Evolutionary conservation across 441 rosid species (phyloP), one percentile per base, ranked within the genome.

Genomic region (Lepidium campestre): DNA sequence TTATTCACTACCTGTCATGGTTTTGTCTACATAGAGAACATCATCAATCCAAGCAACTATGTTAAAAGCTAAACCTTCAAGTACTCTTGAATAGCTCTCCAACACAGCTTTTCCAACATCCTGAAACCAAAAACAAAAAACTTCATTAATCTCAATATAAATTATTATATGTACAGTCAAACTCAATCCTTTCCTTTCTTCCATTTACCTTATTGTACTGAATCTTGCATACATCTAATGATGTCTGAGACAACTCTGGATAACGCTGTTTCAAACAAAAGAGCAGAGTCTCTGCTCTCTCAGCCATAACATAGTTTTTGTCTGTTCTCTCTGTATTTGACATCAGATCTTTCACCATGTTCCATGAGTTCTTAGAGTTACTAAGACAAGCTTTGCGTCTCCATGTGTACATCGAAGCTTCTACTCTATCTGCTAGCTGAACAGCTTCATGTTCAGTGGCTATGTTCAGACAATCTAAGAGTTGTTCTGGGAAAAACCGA

Each of bases 41-140:
- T 87, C 93, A 52, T 87, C 89, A 17, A 88, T 81, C 34, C 94
- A 86, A 25, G 94, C 94, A 55, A 82, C 87, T 32, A 85, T 84
- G 74, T 81, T 87, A 60, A 78, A 87, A 14, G 90, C 93, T 60
- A 85, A 66, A 74, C 90, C 83, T 73, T 87, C 94, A 10, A 85
- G 69, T 36, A 82, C 94, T 72, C 94, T 82, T 27, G 93, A 85
- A 41, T 85, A 87, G 78, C 87, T 77, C 83, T 87, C 93, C 41
- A 87, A 70, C 55, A 87, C 82, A 13, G 94, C 85, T 79, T 87
- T 85, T 48, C 91, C 94, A 17, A 87, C 87, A 78, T 87, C 94
- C 94, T 87, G 79, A 42, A 75, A 72, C 53, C 53, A 12, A 39
- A 52, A 23, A 48, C 34, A 44, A 2, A 11, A 3, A 2, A 25